These are phyloP conservation scores for Podaxis sp. DNA, from an alignment of 768 basidiomycete species.

Conservation along the genomic window DNA sequence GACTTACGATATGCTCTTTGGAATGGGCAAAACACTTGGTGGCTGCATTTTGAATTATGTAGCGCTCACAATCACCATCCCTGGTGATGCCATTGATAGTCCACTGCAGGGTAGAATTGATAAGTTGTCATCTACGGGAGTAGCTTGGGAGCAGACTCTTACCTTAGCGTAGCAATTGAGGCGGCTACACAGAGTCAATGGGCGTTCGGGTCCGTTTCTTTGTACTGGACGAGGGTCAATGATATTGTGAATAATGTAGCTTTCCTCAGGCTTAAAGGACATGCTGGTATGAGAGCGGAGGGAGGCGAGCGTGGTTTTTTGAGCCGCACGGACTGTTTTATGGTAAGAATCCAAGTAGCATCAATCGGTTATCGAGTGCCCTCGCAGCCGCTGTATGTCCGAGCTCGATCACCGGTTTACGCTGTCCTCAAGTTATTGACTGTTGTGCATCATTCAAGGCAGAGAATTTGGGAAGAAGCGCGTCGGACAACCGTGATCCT, in stretches of 20 bases:
- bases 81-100: slow-evolving; percentile 1
- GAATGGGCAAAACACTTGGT: slow-evolving; percentile 4
- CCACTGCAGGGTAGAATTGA: neutral
- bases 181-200: slow-evolving; percentile 1
- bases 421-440: neutral
- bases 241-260: slow-evolving; percentile 13
- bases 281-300: neutral
- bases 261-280: slow-evolving; percentile 9
- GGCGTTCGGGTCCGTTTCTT: slow-evolving; percentile 13
- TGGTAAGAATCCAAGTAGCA: neutral
- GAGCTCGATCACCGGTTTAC: neutral
- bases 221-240: slow-evolving; percentile 11
- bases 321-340: neutral
- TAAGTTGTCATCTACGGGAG: neutral
- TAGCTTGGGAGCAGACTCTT: neutral
- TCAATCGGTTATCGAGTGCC: neutral
- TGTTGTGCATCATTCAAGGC: neutral
- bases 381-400: neutral
- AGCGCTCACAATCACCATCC: slow-evolving; percentile 1
- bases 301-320: neutral
- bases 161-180: slow-evolving; percentile 7
- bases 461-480: too few species aligned
- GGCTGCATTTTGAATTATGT: neutral
- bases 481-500: too few species aligned
- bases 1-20: neutral